Percentiles rank a stretch among this genome's conserved stretches.
phyloP scores from a whole-genome alignment of 2,329 filamentous ascomycete genomes.

The Aureobasidium sp. region DNA sequence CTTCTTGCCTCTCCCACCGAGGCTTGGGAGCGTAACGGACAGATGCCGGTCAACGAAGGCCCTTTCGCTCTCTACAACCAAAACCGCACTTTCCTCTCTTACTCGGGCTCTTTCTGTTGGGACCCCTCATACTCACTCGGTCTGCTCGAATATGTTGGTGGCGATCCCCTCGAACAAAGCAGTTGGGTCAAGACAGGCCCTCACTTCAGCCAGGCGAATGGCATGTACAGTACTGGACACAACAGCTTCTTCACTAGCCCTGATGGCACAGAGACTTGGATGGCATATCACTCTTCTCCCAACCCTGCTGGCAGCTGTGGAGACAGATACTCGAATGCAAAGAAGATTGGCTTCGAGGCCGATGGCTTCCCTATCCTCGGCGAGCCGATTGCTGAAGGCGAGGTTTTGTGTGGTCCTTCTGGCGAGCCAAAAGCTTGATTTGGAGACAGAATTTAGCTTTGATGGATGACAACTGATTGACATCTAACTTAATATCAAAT shows the following conservation, averaged over 20 bases:
- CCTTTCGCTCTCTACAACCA: constrained; percentile 45
- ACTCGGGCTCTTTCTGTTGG: constrained; percentile 50
- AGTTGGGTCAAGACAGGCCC: constrained; percentile 48
- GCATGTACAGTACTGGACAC: constrained; percentile 49
- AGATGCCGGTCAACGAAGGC: constrained; percentile 46
- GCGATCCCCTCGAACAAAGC: constrained; percentile 36
- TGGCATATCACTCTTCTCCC: constrained; percentile 47
- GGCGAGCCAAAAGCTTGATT: constrained; percentile 12
- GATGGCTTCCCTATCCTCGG: constrained; percentile 48
- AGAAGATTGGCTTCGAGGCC: constrained; percentile 42
- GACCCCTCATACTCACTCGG: constrained; percentile 46
- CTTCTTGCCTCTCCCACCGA: constrained; percentile 45
- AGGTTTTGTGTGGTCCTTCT: constrained; percentile 15
- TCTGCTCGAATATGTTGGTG: constrained; percentile 45
- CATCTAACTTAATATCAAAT: too few relatives aligned
- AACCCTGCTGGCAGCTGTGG: constrained; percentile 44
- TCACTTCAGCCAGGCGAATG: constrained; percentile 44
- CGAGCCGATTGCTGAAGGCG: constrained; percentile 23
- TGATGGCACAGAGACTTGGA: constrained; percentile 46
- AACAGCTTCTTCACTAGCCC: constrained; percentile 52
- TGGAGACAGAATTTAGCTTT: too few relatives aligned
- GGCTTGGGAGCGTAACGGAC: constrained; percentile 42
- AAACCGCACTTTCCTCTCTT: constrained; percentile 45
- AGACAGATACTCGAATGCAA: constrained; percentile 46
- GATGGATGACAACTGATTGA: too few relatives aligned